Conservation (phyloP, 257 asterid species). For the Echium plantagineum region DNA sequence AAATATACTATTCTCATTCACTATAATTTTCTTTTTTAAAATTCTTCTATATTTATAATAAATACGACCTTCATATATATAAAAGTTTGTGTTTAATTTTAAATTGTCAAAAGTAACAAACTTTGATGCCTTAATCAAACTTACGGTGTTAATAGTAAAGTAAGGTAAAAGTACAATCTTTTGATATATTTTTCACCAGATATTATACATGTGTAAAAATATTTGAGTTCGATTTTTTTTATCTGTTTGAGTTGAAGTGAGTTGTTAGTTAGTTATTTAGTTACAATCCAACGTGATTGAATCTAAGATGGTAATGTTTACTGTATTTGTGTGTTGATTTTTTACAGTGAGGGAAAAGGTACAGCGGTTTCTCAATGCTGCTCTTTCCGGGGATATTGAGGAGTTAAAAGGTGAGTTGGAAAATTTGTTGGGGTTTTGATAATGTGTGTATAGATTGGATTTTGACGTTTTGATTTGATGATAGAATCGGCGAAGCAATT, state of each 20-base stretch:
- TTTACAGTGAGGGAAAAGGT: conserved; percentile 64
- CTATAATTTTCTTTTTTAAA: neutral
- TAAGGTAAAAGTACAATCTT: too few species aligned
- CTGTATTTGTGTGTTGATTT: conserved; percentile 8
- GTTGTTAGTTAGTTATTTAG: too few species aligned
- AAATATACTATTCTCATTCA: neutral
- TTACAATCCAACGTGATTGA: too few species aligned
- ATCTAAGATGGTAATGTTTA: neutral
- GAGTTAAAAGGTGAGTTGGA: conserved; percentile 51
- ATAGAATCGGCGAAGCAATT: conserved; percentile 55
- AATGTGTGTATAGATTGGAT: neutral
- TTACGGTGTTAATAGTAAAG: too few species aligned
- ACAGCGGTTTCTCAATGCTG: conserved; percentile 60
- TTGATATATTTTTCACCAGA: too few species aligned
- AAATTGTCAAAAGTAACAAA: neutral
- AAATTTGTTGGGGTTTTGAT: neutral
- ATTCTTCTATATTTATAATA: neutral
- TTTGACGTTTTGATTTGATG: conserved; percentile 1
- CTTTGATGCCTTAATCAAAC: neutral
- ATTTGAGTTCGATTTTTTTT: too few species aligned
- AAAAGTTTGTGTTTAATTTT: too few species aligned
- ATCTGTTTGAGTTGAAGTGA: too few species aligned
- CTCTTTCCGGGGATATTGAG: conserved; percentile 56
- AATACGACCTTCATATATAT: too few species aligned
- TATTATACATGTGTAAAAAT: too few species aligned